Conservation (phyloP, 495 filamentous ascomycete species). For the Evernia prunastri region DNA sequence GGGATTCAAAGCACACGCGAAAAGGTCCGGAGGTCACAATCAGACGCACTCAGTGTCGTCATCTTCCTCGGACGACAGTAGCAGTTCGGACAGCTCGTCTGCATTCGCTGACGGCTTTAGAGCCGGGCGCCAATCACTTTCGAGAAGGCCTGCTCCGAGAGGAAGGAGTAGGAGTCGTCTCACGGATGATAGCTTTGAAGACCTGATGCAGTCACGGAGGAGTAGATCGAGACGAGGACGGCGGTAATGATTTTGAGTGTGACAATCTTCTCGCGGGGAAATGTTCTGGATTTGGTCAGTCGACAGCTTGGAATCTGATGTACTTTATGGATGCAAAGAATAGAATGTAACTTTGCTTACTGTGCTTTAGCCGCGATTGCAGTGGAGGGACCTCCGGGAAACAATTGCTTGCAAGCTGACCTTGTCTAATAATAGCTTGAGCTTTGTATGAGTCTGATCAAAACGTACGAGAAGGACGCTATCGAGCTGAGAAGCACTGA, state of each 20-base stretch:
- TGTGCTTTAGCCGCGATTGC: neutral
- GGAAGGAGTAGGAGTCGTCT: conserved; percentile 9
- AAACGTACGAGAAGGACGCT: neutral
- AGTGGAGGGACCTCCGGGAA: neutral
- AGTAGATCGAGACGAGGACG: conserved; percentile 2
- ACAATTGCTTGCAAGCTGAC: too few relatives aligned
- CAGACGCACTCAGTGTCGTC: neutral
- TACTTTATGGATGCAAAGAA: neutral
- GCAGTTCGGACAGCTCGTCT: neutral
- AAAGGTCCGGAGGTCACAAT: neutral
- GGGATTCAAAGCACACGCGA: neutral
- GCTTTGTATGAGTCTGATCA: neutral
- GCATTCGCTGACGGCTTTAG: neutral
- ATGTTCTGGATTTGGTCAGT: neutral
- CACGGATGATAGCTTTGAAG: conserved; percentile 20
- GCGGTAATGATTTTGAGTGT: neutral
- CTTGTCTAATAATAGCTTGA: neutral
- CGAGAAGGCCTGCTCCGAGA: conserved; percentile 1
- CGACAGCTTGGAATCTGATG: neutral
- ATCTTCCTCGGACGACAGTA: conserved; percentile 7
- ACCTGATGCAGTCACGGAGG: conserved; percentile 1
- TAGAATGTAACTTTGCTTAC: neutral
- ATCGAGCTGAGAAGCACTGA: neutral
- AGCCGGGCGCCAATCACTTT: conserved; percentile 2
- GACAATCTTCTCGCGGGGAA: neutral